Evolutionary conservation across 306 rosid genomes (phyloP).

Genomic region (Urtica urens): DNA sequence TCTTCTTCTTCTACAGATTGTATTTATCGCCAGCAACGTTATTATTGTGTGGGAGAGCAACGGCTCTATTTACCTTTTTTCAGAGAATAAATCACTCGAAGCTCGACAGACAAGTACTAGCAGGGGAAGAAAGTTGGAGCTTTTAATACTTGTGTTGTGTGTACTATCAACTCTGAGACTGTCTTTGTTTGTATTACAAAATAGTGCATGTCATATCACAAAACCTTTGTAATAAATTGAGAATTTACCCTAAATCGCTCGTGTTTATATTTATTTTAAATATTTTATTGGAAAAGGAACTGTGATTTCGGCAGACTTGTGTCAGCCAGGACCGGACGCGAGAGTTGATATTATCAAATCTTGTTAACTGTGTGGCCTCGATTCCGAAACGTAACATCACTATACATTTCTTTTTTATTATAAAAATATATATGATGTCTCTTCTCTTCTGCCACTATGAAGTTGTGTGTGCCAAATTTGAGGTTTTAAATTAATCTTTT

Average conservation of each 20-base stretch:
- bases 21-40: not conserved
- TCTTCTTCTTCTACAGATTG: conserved; percentile 6
- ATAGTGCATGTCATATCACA: too few relatives aligned
- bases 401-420: too few relatives aligned
- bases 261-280: not conserved
- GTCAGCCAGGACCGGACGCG: conserved; percentile 39
- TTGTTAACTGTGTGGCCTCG: conserved; percentile 30
- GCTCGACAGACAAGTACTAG: conserved; percentile 11
- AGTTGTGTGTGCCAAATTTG: not conserved
- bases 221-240: too few relatives aligned
- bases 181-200: too few relatives aligned
- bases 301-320: conserved; percentile 17
- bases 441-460: conserved; percentile 24
- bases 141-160: too few relatives aligned
- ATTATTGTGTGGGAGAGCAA: conserved; percentile 20
- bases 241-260: too few relatives aligned
- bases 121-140: not conserved
- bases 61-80: conserved; percentile 31
- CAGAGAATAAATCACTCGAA: conserved; percentile 1
- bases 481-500: not conserved
- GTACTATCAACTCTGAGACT: too few relatives aligned
- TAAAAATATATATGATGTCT: conserved; percentile 13
- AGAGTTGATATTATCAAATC: conserved; percentile 18
- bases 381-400: conserved; percentile 33
- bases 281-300: not conserved